Base-by-base conservation (phyloP, 805 yeast genomes). In the Saccharomycopsis amapae region DNA sequence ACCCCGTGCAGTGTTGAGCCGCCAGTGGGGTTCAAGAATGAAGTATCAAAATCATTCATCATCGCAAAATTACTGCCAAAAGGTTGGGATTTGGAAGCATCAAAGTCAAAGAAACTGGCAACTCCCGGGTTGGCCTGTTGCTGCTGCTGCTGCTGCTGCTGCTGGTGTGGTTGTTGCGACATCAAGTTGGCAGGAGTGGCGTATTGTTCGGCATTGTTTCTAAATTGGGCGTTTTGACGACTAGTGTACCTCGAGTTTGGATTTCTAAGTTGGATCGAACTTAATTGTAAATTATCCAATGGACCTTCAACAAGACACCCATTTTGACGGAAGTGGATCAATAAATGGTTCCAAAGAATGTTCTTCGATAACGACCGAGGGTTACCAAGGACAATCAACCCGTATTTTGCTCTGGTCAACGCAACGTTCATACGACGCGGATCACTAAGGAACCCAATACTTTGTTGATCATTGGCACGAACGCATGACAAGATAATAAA, bases 231-330 rank as follows among this genome's bases (percentile, higher is more conserved):
- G 9, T 40, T 22, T 32, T 31, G 36, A 19, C 7, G n/a, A 18
- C 20, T 15, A 19, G 41, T 17, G 13, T 38, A 24, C 31, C 17
- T 17, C 12, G 25, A 31, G 20, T 24, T 43, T 19, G 41, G 36
- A 28, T 23, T 15, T 10, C 23, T 25, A 6, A 48, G 32, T 18
- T 43, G 48, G 26, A 48, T 35, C 18, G 41, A 23, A 37, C 51
- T 40, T 7, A 83, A 64, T 59, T 82, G 93, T 52, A 89, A 69
- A 55, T 79, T 84, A 49, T 83, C 90, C 53, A 89, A 68, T 1
- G 86, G 78, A 9, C 97, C 97, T 61, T 89, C 96, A 23, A 89
- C 97, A 26, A 89, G 67, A 62, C 94, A 84, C 1, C 95, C 95
- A 46, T 74, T 76, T 55, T 85, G 90, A 63, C 95, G 72, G 65